A percentile compares a stretch with the other conserved stretches of the same genome.
phyloP scores from a whole-genome alignment of 2,329 filamentous ascomycete species.

The Aspergillus nomiae region DNA sequence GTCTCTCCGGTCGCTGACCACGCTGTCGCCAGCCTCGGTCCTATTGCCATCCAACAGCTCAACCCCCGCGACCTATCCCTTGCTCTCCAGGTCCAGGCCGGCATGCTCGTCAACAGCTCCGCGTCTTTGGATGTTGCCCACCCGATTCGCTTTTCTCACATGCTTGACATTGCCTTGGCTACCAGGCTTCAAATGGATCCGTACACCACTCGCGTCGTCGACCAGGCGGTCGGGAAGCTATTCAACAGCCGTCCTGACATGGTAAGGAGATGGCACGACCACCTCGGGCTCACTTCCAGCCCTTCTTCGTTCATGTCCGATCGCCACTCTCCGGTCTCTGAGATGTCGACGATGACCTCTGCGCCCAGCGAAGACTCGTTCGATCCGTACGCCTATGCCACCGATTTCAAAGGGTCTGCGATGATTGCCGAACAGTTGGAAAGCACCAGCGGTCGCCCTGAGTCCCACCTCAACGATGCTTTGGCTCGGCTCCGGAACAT shows the following conservation, averaged over 20 bases:
- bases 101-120: slow-evolving; percentile 44
- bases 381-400: slow-evolving; percentile 87
- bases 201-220: slow-evolving; percentile 58
- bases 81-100: slow-evolving; percentile 62
- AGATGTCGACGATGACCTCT: slow-evolving; percentile 55
- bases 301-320: slow-evolving; percentile 48
- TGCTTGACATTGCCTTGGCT: slow-evolving; percentile 60
- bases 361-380: slow-evolving; percentile 76
- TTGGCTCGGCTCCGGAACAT: slow-evolving; percentile 87
- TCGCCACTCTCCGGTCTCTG: slow-evolving; percentile 43
- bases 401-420: slow-evolving; percentile 90
- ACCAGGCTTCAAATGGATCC: slow-evolving; percentile 56
- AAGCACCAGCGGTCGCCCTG: slow-evolving; percentile 71
- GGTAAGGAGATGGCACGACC: slow-evolving; percentile 60
- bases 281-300: slow-evolving; percentile 48
- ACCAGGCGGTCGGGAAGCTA: slow-evolving; percentile 59
- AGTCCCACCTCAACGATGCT: slow-evolving; percentile 75
- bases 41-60: slow-evolving; percentile 61
- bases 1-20: slow-evolving; percentile 63
- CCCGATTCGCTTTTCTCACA: slow-evolving; percentile 61
- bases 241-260: slow-evolving; percentile 49
- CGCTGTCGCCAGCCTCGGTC: slow-evolving; percentile 61
- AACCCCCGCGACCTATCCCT: slow-evolving; percentile 55
- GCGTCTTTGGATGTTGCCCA: slow-evolving; percentile 58
- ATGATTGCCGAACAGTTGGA: slow-evolving; percentile 89